phyloP scores from a whole-genome alignment of 2,329 filamentous ascomycete species.

The Claviceps africana region DNA sequence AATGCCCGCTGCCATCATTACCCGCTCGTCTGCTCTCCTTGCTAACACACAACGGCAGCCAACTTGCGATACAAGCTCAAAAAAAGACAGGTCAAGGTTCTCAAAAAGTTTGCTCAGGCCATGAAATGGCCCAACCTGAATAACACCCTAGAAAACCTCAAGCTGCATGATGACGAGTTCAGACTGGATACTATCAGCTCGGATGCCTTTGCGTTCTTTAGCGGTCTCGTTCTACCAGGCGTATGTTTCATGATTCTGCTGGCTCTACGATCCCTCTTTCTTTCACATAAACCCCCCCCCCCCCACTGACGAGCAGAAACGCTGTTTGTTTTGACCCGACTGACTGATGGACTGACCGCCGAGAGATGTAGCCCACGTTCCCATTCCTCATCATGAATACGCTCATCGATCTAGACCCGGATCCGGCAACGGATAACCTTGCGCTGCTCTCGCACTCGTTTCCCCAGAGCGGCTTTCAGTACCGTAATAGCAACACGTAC shows the following conservation, averaged over 20 bases:
- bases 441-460: conserved; percentile 54
- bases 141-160: conserved; percentile 48
- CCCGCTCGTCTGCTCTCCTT: no score
- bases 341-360: no score
- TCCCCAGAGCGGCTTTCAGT: conserved; percentile 61
- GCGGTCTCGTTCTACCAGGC: conserved; percentile 57
- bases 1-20: no score
- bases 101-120: conserved; percentile 53
- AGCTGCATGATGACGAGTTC: conserved; percentile 43
- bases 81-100: conserved; percentile 52
- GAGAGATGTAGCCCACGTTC: conserved; percentile 34
- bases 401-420: conserved; percentile 60
- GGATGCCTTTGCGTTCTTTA: conserved; percentile 66
- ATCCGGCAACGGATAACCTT: conserved; percentile 49
- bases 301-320: no score
- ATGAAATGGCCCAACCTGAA: conserved; percentile 67
- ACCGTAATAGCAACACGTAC: conserved; percentile 60
- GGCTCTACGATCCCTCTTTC: neutral
- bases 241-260: conserved; percentile 33
- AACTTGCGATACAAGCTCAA: conserved; percentile 51
- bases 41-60: conserved; percentile 22
- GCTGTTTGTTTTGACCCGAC: no score
- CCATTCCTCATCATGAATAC: conserved; percentile 70
- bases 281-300: neutral
- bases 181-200: conserved; percentile 48